A percentile compares a stretch with the other conserved stretches of the same genome.
Conservation (phyloP, 169 alveolate species). For the Plasmodium falciparum region DNA sequence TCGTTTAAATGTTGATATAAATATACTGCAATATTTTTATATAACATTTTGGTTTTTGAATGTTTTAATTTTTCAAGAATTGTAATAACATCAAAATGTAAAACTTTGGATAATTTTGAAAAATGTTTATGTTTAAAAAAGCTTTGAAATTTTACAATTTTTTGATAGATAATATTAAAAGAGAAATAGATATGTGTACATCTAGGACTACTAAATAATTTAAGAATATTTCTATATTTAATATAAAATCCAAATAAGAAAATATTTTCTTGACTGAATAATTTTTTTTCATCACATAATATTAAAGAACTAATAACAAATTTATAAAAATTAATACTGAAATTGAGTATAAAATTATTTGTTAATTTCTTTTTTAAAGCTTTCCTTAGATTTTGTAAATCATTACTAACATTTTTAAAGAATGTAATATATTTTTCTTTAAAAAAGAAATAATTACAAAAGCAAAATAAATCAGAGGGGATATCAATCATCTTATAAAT, state of each 20-base stretch:
- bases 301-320: conserved; percentile 45
- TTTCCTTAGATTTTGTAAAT: conserved; percentile 32
- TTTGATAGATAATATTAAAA: conserved; percentile 41
- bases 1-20: conserved; percentile 23
- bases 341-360: conserved; percentile 51
- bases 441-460: conserved; percentile 73
- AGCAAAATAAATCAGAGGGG: conserved; percentile 28
- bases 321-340: conserved; percentile 46
- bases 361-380: conserved; percentile 28
- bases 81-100: conserved; percentile 48
- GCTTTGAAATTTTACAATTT: conserved; percentile 31
- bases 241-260: conserved; percentile 65
- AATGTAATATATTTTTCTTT: conserved; percentile 52
- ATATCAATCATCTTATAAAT: conserved; percentile 4
- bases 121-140: conserved; percentile 24
- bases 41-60: conserved; percentile 2
- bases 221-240: conserved; percentile 42
- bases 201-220: conserved; percentile 60
- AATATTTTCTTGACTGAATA: conserved; percentile 21
- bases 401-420: conserved; percentile 50
- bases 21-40: conserved; percentile 22
- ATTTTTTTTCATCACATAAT: conserved; percentile 50
- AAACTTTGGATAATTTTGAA: conserved; percentile 29
- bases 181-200: conserved; percentile 39
- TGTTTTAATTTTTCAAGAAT: conserved; percentile 32